Percentiles rank a stretch among this genome's conserved stretches.
phyloP scores from a whole-genome alignment of 2,329 filamentous ascomycete genomes.

The Helotiales sp. region DNA sequence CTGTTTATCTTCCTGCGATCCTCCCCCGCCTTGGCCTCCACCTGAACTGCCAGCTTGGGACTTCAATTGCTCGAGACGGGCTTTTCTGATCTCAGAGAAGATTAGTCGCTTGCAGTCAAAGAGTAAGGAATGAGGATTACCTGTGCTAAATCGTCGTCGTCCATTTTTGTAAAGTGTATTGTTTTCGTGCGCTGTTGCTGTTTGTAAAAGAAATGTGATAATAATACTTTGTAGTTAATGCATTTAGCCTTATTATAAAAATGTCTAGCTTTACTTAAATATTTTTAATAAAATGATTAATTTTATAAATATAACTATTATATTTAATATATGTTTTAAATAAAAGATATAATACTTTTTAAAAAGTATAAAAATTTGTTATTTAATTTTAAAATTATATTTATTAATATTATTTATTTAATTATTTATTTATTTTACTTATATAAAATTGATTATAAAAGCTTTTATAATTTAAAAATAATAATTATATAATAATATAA shows the following conservation, averaged over 20 bases:
- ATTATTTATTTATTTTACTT: no score
- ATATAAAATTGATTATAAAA: no score
- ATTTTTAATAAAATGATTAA: no score
- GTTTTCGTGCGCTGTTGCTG: not conserved
- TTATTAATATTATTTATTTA: no score
- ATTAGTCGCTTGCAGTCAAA: not conserved
- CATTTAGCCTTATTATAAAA: not conserved
- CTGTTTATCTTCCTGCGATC: slow-evolving; percentile 61
- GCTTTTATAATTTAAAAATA: no score
- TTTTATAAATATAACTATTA: no score
- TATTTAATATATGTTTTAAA: no score
- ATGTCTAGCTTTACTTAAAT: no score
- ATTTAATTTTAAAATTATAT: no score
- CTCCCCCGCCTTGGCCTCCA: slow-evolving; percentile 46
- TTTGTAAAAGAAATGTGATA: not conserved
- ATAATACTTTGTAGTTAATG: not conserved
- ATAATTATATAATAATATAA: no score
- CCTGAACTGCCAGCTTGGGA: slow-evolving; percentile 59
- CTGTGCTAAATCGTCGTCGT: slow-evolving; percentile 37
- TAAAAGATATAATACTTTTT: no score
- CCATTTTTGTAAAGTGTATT: slow-evolving; percentile 26
- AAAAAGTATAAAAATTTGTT: no score
- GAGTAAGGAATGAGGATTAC: slow-evolving; percentile 11
- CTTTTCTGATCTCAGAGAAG: slow-evolving; percentile 73
- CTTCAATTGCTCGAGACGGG: slow-evolving; percentile 91